These are phyloP conservation scores for Pichia exigua DNA, from an alignment of 805 yeast genomes.

Conservation along the genomic window DNA sequence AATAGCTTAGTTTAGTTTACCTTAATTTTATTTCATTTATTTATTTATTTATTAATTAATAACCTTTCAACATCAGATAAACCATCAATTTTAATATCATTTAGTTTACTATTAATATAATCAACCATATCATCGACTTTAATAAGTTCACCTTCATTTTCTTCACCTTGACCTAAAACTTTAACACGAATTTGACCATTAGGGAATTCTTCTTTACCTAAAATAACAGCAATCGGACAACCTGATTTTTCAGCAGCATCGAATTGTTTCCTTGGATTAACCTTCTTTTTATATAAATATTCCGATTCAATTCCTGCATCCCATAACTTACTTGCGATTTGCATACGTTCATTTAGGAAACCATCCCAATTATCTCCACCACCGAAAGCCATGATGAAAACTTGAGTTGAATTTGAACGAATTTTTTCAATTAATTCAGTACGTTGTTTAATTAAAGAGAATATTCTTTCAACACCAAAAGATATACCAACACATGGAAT, in stretches of 20 bases:
- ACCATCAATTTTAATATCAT: slow-evolving; percentile 39
- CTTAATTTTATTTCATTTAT: background rate
- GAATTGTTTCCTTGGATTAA: slow-evolving; percentile 91
- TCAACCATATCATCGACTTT: slow-evolving; percentile 51
- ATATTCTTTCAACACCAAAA: slow-evolving; percentile 92
- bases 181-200: slow-evolving; percentile 81
- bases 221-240: slow-evolving; percentile 80
- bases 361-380: slow-evolving; percentile 97
- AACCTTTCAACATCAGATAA: slow-evolving; percentile 58
- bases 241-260: slow-evolving; percentile 97
- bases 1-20: too few species aligned
- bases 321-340: slow-evolving; percentile 79
- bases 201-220: slow-evolving; percentile 90
- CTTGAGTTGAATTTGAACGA: slow-evolving; percentile 85
- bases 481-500: slow-evolving; percentile 98
- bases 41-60: slow-evolving; percentile 27
- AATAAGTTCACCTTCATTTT: slow-evolving; percentile 74
- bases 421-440: slow-evolving; percentile 53
- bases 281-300: slow-evolving; percentile 86
- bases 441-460: slow-evolving; percentile 80
- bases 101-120: slow-evolving; percentile 35
- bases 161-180: slow-evolving; percentile 75
- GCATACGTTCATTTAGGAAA: slow-evolving; percentile 85
- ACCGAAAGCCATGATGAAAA: slow-evolving; percentile 95
- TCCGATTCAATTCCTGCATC: slow-evolving; percentile 82